Conservation (phyloP, 257 asterid genomes). For the Craterostigma plantagineum region DNA sequence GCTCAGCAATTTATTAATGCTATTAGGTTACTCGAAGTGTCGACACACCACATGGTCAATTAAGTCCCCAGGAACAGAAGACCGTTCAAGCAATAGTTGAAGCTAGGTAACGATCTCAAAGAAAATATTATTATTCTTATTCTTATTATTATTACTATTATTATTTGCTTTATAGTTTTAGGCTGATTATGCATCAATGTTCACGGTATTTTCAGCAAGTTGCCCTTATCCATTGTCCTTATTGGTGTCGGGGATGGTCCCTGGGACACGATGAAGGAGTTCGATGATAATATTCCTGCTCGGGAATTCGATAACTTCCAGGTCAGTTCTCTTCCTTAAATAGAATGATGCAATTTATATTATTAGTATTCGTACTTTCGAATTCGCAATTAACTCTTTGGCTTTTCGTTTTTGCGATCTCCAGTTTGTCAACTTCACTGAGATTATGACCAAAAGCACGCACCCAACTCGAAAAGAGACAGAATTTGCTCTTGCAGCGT, state of each 20-base stretch:
- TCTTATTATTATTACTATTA: neutral
- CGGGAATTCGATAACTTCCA: conserved; percentile 92
- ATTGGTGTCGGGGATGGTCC: conserved; percentile 99
- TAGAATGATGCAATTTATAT: too few species aligned
- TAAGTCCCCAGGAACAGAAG: conserved; percentile 42
- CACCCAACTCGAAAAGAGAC: conserved; percentile 73
- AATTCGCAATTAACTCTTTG: neutral
- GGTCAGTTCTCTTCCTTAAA: conserved; percentile 19
- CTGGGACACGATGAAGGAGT: conserved; percentile 97
- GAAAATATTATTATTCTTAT: neutral
- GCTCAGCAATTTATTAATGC: neutral
- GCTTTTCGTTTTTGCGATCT: neutral
- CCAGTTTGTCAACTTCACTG: conserved; percentile 93
- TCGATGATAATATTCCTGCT: conserved; percentile 90
- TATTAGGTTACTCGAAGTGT: conserved; percentile 43
- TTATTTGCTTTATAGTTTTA: neutral
- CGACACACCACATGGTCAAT: conserved; percentile 26
- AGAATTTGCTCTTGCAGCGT: conserved; percentile 80
- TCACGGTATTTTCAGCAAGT: conserved; percentile 38
- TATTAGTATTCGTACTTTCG: neutral
- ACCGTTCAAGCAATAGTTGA: conserved; percentile 49
- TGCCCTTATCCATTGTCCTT: conserved; percentile 73
- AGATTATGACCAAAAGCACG: conserved; percentile 66
- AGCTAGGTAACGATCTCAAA: conserved; percentile 21
- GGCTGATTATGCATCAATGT: neutral